Evolutionary conservation across 208 protist species (phyloP).

Genomic region (Angomonas ambiguus): DNA sequence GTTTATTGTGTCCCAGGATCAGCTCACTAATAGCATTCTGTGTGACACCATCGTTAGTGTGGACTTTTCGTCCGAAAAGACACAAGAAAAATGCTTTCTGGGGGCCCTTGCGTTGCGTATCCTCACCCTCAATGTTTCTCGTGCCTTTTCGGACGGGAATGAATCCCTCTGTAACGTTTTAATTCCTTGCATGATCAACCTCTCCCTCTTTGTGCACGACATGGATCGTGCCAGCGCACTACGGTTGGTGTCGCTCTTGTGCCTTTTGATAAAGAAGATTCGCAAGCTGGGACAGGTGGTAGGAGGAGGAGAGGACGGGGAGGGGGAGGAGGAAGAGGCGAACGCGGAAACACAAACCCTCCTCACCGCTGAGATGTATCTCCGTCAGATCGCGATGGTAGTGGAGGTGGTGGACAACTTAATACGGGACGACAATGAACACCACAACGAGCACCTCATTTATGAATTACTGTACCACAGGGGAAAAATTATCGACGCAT

Average conservation of each 20-base stretch:
- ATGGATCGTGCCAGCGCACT: conserved; percentile 70
- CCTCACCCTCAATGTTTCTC: conserved; percentile 37
- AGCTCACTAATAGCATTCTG: conserved; percentile 46
- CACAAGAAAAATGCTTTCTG: conserved; percentile 8
- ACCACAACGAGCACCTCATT: conserved; percentile 59
- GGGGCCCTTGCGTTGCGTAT: conserved; percentile 44
- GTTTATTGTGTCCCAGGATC: conserved; percentile 70
- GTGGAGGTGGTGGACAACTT: conserved; percentile 60
- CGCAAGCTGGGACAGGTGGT: conserved; percentile 20
- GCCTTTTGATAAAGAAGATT: conserved; percentile 47
- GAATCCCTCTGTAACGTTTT: conserved; percentile 59
- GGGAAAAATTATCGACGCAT: conserved; percentile 20
- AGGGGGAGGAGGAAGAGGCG: not conserved
- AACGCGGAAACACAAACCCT: not conserved
- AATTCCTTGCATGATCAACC: conserved; percentile 59
- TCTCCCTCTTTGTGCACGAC: conserved; percentile 57
- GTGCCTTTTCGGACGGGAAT: conserved; percentile 61
- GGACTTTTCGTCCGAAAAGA: conserved; percentile 26
- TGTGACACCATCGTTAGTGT: conserved; percentile 30
- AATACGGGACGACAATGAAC: conserved; percentile 29
- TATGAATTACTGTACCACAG: conserved; percentile 76
- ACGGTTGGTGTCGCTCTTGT: conserved; percentile 42
- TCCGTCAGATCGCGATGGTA: conserved; percentile 47
- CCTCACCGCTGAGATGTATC: conserved; percentile 38
- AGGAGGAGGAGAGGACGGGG: not conserved